Base-by-base conservation (phyloP, 2,329 filamentous ascomycete genomes). In the Penicillium italicum region DNA sequence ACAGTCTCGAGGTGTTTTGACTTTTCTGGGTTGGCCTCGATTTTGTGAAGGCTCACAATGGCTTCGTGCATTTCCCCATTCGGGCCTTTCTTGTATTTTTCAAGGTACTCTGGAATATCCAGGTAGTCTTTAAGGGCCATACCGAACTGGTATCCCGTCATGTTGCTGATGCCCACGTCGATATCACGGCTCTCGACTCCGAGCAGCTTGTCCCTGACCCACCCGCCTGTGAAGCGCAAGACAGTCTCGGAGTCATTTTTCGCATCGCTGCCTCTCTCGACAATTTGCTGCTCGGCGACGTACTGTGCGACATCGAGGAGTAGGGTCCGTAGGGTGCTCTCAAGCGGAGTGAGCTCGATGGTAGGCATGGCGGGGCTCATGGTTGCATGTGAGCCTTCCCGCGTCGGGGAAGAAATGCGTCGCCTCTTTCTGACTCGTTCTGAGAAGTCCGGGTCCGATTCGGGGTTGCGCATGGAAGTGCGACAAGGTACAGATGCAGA, bases 1-100 rank as follows among this genome's bases (percentile, higher is more conserved):
- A 91, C 89, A 0, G 93, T 97, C 74, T 96, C 93, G 14, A 97
- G 82, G 70, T 97, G 90, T 76, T 97, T 97, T 20, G 91, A 96
- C 76, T 96, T 97, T 67, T 97, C 91, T 0, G 92, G 93, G 71
- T 97, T 97, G 55, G 88, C 88, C 50, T 88, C 87, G 63, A 97
- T 93, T 72, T 91, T 95, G 79, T 97, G 88, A 31, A 97, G 80
- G 60, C 84, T 87, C 47, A 88, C 87, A 50, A 94, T 79, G 54
- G 87, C 86, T 50, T 82, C 81, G 82, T 81, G 67, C 20, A 85
- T 80, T 61, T 85, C 79, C 14, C 75, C 68, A 10, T 70, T 65
- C 10, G 54, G 71, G 68, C 48, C 79, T 67, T 44, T 74, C 64
- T 57, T 80, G 76, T 68, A 79, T 57, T 76, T 76, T 6, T 72